phyloP scores from a whole-genome alignment of 2,329 filamentous ascomycete genomes.

The Fusarium pseudocircinatum region DNA sequence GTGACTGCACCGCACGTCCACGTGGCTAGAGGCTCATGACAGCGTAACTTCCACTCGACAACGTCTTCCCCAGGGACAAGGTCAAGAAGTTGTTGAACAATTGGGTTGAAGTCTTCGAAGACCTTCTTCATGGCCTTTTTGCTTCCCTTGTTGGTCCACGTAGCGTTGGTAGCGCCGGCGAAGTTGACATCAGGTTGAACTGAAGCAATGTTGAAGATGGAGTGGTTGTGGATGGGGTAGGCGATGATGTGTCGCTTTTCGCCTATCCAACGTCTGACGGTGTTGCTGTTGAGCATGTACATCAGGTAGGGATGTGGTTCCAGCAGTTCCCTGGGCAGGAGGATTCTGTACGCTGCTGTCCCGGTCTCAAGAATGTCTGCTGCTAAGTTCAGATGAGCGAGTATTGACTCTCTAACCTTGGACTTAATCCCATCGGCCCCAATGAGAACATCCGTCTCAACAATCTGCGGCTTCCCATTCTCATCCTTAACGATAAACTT shows the following conservation, averaged over 20 bases:
- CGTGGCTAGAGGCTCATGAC: slow-evolving; percentile 7
- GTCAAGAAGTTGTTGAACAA: slow-evolving; percentile 4
- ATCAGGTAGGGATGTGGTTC: slow-evolving; percentile 12
- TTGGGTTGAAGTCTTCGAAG: slow-evolving; percentile 12
- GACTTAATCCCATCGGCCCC: slow-evolving; percentile 29
- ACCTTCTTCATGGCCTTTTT: slow-evolving; percentile 22
- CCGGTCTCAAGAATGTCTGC: slow-evolving; percentile 1
- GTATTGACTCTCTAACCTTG: slow-evolving; percentile 15
- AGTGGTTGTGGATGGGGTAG: slow-evolving; percentile 23
- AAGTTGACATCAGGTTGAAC: slow-evolving; percentile 19
- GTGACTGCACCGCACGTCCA: slow-evolving; percentile 6
- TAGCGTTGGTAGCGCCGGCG: slow-evolving; percentile 6
- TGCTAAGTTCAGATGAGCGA: background rate
- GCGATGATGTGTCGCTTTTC: slow-evolving; percentile 16
- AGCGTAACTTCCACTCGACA: slow-evolving; percentile 14
- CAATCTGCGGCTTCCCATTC: background rate
- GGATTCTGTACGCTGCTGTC: slow-evolving; percentile 5
- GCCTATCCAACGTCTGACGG: slow-evolving; percentile 7
- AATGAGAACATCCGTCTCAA: slow-evolving; percentile 17
- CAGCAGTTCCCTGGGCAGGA: background rate
- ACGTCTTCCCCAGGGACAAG: slow-evolving; percentile 3
- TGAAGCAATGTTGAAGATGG: slow-evolving; percentile 18
- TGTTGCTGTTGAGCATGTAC: slow-evolving; percentile 12
- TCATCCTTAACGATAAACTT: background rate
- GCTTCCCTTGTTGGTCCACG: slow-evolving; percentile 19